phyloP scores from a whole-genome alignment of 169 alveolate genomes.

The Babesia ovata region DNA sequence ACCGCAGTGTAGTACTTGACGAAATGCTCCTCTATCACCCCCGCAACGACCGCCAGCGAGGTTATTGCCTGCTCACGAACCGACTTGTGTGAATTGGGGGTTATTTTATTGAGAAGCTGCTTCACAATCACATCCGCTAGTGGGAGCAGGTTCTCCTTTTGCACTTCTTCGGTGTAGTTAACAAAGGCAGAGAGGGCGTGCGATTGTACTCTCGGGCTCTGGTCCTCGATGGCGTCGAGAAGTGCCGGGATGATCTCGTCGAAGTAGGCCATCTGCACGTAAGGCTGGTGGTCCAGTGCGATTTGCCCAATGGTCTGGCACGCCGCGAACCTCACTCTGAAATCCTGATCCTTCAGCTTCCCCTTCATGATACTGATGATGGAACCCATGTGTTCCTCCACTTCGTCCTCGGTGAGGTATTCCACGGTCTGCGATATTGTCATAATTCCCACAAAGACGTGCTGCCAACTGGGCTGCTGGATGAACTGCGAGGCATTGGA shows the following conservation, averaged over 20 bases:
- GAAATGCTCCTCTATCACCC: constrained; percentile 88
- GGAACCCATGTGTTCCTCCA: constrained; percentile 80
- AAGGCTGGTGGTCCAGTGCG: constrained; percentile 89
- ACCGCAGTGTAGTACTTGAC: constrained; percentile 82
- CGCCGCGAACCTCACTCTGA: constrained; percentile 90
- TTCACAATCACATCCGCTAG: constrained; percentile 81
- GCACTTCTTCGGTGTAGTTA: constrained; percentile 89
- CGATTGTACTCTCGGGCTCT: constrained; percentile 83
- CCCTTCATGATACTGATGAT: constrained; percentile 80
- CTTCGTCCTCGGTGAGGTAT: constrained; percentile 84
- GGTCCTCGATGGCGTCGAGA: constrained; percentile 82
- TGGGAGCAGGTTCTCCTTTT: constrained; percentile 81
- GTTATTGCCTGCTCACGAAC: constrained; percentile 90
- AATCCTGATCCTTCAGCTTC: constrained; percentile 82
- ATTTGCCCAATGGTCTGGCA: constrained; percentile 91
- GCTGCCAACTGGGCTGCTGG: constrained; percentile 83
- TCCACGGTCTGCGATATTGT: constrained; percentile 86
- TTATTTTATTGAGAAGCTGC: constrained; percentile 75
- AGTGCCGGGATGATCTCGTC: constrained; percentile 81
- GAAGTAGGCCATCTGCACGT: constrained; percentile 81
- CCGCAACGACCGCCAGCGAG: constrained; percentile 89
- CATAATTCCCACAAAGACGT: constrained; percentile 85
- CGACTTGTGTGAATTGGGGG: constrained; percentile 65
- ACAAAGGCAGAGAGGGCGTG: constrained; percentile 91
- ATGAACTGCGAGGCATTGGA: constrained; percentile 79